phyloP scores from a whole-genome alignment of 2,329 filamentous ascomycete genomes.

The Decorospora gaudefroyi region DNA sequence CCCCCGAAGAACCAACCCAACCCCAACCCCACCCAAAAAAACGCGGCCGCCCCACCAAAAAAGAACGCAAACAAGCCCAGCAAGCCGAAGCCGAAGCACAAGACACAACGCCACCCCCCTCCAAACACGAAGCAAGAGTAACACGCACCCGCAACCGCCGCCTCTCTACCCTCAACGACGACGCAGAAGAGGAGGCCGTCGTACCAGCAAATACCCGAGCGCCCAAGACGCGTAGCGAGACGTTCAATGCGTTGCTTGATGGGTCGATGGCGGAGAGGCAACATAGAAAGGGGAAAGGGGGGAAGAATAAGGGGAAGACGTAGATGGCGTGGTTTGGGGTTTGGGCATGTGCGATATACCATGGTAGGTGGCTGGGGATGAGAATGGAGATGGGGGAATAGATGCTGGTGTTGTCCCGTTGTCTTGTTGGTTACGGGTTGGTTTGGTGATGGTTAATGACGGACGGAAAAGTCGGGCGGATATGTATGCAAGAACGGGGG shows the following conservation, averaged over 20 bases:
- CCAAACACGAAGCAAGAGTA: conserved; percentile 1
- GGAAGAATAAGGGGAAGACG: background rate
- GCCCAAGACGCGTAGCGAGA: conserved; percentile 32
- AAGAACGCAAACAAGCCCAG: background rate
- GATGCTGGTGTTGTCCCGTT: too few species aligned
- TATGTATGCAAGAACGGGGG: too few species aligned
- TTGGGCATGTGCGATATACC: too few species aligned
- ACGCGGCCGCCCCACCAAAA: conserved; percentile 9
- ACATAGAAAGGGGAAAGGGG: conserved; percentile 2
- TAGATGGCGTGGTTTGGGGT: too few species aligned
- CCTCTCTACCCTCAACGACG: conserved; percentile 9
- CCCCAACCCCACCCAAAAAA: conserved; percentile 7
- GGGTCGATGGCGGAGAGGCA: conserved; percentile 21
- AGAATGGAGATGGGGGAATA: too few species aligned
- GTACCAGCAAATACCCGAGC: conserved; percentile 10
- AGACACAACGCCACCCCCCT: conserved; percentile 19
- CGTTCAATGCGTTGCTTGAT: conserved; percentile 30
- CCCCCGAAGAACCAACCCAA: conserved; percentile 1
- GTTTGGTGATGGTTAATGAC: too few species aligned
- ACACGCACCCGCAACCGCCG: conserved; percentile 8
- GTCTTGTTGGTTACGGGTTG: too few species aligned
- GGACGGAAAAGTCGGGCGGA: too few species aligned
- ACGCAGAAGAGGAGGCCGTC: conserved; percentile 1
- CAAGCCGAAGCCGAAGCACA: conserved; percentile 4
- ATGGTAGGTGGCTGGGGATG: too few species aligned